A percentile compares a stretch with the other conserved stretches of the same genome.
Conservation (phyloP, 2,329 filamentous ascomycete genomes). For the Macrophomina pseudophaseolina region DNA sequence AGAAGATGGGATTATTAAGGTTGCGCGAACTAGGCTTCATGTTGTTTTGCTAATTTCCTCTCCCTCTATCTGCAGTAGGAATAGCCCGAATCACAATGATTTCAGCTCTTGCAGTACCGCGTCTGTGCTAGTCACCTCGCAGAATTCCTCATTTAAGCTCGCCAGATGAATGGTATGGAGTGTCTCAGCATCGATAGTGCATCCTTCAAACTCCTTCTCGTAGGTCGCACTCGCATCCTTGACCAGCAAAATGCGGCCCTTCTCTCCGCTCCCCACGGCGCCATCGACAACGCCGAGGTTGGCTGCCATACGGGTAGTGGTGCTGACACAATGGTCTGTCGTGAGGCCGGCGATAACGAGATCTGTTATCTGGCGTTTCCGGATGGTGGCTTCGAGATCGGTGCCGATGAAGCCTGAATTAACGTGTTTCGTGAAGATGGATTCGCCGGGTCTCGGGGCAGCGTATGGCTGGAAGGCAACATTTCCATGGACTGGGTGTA, state of each 20-base stretch:
- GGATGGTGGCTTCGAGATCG: not conserved
- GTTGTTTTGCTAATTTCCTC: no score
- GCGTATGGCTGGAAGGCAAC: constrained; percentile 15
- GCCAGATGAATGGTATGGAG: constrained; percentile 5
- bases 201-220: not conserved
- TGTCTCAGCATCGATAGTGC: not conserved
- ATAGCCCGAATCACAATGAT: no score
- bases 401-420: constrained; percentile 19
- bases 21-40: no score
- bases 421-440: constrained; percentile 4
- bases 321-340: constrained; percentile 19
- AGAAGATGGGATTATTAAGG: no score
- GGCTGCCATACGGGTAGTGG: constrained; percentile 8
- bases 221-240: constrained; percentile 8
- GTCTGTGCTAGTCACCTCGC: not conserved
- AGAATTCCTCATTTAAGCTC: constrained; percentile 6
- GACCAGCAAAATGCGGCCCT: not conserved
- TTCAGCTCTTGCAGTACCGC: not conserved
- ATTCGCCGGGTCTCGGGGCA: not conserved
- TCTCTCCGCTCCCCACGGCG: no score
- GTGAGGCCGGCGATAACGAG: not conserved
- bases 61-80: no score
- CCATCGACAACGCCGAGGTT: constrained; percentile 2
- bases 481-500: not conserved
- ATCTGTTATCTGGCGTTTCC: not conserved